Base-by-base conservation (phyloP, 2,329 filamentous ascomycete species). In the Fusarium sp. region DNA sequence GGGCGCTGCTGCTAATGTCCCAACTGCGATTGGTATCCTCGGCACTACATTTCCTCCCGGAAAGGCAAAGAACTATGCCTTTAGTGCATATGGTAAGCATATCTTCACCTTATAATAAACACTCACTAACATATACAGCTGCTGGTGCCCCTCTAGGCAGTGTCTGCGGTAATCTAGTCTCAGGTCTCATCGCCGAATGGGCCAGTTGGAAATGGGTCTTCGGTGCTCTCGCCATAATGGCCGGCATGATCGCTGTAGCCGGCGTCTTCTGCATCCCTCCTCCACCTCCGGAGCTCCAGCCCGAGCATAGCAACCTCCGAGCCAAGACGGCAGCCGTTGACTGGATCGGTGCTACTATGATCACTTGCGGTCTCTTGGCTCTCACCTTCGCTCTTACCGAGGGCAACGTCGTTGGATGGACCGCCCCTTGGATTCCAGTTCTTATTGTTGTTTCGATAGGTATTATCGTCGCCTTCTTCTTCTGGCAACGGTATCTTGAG, bases 51-150 rank as follows among this genome's bases (percentile, higher is more conserved):
- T 92, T 57, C 86, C 86, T 2, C 89, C 89, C 0, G 89, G 90
- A 0, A 89, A 87, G 67, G 87, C 89, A 6, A 92, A 91, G 78
- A 92, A 91, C 71, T 91, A 91, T 74, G 89, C 90, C 2, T 92
- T 93, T 70, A 87, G 86, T 39, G 83, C 85, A 23, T 91, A 90
- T 61, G 84, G 84, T 85, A 74, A 58, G 80, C 56, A 19, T 44
- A 7, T 16, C 8, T 19, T n/a, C 14, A 18, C 14, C n/a, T n/a
- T 5, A 4, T 7, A 11, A 26, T 41, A 16, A 21, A 9, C 16
- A 34, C 8, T 16, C 6, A 6, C 55, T 58, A 26, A 70, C 45
- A 28, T 16, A 34, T 8, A 21, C 46, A 86, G 84, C 86, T 19
- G 89, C 89, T 3, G 90, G 89, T 3, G 87, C 89, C 0, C 90